phyloP scores from a whole-genome alignment of 2,329 filamentous ascomycete genomes.

The Colletotrichum musae region DNA sequence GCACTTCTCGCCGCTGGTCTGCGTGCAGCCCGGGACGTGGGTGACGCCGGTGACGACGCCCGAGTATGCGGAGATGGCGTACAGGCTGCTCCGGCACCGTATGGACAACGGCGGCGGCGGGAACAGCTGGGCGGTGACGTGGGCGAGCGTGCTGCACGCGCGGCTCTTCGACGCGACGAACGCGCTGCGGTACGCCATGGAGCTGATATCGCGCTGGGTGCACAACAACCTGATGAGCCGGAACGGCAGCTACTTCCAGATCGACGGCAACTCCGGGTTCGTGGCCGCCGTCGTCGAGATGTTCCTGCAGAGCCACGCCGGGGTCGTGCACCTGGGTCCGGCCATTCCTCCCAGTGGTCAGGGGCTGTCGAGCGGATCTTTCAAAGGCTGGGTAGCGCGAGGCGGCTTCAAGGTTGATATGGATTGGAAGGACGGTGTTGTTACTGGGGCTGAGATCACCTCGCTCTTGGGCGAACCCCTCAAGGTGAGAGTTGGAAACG shows the following conservation, averaged over 20 bases:
- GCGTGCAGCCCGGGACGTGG: slow-evolving; percentile 60
- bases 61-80: slow-evolving; percentile 44
- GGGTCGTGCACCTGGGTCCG: slow-evolving; percentile 46
- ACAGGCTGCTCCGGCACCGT: slow-evolving; percentile 9
- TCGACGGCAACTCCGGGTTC: slow-evolving; percentile 66
- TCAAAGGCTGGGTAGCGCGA: slow-evolving; percentile 38
- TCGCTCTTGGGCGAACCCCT: slow-evolving; percentile 43
- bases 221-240: slow-evolving; percentile 57
- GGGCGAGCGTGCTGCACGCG: slow-evolving; percentile 22
- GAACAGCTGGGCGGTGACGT: slow-evolving; percentile 33
- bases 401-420: slow-evolving; percentile 44
- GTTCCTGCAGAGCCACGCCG: slow-evolving; percentile 56
- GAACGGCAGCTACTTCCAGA: slow-evolving; percentile 55
- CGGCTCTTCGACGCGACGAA: slow-evolving; percentile 43
- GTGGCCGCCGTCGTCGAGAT: slow-evolving; percentile 60
- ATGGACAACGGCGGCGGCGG: slow-evolving; percentile 40
- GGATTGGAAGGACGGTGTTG: slow-evolving; percentile 41
- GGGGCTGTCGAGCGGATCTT: slow-evolving; percentile 35
- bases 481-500: slow-evolving; percentile 42
- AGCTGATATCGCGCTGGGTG: slow-evolving; percentile 53
- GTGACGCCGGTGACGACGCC: slow-evolving; percentile 45
- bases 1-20: slow-evolving; percentile 65
- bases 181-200: slow-evolving; percentile 51
- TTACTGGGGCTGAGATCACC: slow-evolving; percentile 43
- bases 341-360: slow-evolving; percentile 41